Conservation (phyloP, 176 grass and related monocot genomes). For the Rhynchospora pubera region DNA sequence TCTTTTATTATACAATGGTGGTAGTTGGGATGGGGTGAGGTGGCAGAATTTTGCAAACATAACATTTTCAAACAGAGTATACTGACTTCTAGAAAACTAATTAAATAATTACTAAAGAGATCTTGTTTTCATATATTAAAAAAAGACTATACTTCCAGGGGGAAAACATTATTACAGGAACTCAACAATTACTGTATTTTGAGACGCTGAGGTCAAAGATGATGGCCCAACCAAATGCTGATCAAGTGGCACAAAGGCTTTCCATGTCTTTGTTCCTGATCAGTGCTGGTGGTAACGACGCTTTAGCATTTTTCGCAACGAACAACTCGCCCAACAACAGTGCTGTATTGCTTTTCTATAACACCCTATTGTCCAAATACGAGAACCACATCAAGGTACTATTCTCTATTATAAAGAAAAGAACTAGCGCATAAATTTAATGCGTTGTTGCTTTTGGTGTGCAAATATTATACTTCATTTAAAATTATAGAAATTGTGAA, state of each 20-base stretch:
- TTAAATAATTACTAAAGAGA: background rate
- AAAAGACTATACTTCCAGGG: conserved; percentile 31
- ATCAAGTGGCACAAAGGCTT: background rate
- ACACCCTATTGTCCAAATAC: conserved; percentile 38
- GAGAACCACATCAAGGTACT: conserved; percentile 50
- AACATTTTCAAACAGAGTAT: background rate
- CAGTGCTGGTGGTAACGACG: conserved; percentile 46
- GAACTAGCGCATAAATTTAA: background rate
- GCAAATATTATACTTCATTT: background rate
- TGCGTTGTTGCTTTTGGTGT: background rate
- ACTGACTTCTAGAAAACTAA: background rate
- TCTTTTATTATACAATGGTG: background rate
- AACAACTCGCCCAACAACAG: conserved; percentile 36
- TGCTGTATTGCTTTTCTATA: conserved; percentile 24
- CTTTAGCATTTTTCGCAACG: conserved; percentile 37
- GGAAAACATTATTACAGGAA: conserved; percentile 44
- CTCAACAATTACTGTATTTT: conserved; percentile 62
- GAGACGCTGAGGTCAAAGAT: conserved; percentile 41
- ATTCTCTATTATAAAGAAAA: background rate
- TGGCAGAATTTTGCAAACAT: background rate
- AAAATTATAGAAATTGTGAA: background rate
- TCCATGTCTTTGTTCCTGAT: conserved; percentile 65
- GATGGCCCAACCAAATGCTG: background rate
- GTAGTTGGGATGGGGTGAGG: background rate
- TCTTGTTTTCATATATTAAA: background rate